These are phyloP conservation scores for Leishmania gerbilli DNA, from an alignment of 208 protist species.

Conservation along the genomic window DNA sequence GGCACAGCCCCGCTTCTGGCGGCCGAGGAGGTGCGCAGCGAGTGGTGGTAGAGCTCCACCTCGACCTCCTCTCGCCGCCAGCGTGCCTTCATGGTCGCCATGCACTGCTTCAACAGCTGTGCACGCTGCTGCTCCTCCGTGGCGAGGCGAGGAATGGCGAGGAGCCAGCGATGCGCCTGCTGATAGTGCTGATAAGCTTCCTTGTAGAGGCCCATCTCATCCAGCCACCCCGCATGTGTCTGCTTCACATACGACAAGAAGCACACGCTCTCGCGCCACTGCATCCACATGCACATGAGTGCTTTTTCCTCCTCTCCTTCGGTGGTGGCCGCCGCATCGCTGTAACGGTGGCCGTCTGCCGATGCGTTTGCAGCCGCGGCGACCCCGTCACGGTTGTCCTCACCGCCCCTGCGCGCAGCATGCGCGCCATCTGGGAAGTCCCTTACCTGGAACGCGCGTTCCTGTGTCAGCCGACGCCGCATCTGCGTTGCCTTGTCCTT, in stretches of 20 bases:
- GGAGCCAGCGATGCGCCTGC: slow-evolving; percentile 67
- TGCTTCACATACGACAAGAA: slow-evolving; percentile 62
- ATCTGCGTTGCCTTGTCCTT: slow-evolving; percentile 30
- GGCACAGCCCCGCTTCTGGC: not conserved
- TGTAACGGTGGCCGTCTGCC: not conserved
- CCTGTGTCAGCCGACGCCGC: slow-evolving; percentile 24
- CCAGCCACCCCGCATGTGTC: slow-evolving; percentile 63
- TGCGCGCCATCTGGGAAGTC: slow-evolving; percentile 7
- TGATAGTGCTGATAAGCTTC: slow-evolving; percentile 52
- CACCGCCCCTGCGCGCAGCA: not conserved
- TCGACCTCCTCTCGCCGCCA: slow-evolving; percentile 31
- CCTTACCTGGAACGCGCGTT: slow-evolving; percentile 5
- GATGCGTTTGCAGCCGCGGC: not conserved
- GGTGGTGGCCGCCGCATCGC: not conserved
- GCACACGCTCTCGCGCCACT: slow-evolving; percentile 69
- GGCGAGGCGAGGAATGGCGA: slow-evolving; percentile 36
- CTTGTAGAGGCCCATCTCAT: slow-evolving; percentile 33
- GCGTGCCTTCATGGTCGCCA: slow-evolving; percentile 37
- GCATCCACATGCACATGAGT: slow-evolving; percentile 37
- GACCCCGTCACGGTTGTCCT: not conserved
- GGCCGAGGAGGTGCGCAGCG: not conserved
- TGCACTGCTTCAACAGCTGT: slow-evolving; percentile 36
- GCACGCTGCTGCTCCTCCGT: slow-evolving; percentile 43
- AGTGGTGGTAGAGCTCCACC: slow-evolving; percentile 26
- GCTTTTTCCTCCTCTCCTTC: slow-evolving; percentile 11